Evolutionary conservation across 495 filamentous ascomycete species (phyloP), one percentile per base, ranked within the genome.

Genomic region (Trypethelium eluteriae): DNA sequence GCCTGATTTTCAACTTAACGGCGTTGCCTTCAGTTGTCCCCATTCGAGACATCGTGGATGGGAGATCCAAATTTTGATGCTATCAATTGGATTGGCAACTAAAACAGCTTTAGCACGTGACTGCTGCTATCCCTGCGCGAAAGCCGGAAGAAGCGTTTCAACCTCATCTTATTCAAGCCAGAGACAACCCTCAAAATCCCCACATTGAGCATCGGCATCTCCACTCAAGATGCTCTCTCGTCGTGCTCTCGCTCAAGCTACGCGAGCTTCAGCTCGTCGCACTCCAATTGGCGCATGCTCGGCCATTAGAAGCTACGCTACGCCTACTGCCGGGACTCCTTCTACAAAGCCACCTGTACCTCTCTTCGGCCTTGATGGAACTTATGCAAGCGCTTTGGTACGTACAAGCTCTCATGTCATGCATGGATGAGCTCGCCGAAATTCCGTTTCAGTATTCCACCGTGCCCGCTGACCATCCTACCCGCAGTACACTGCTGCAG

Each of bases 341-440:
- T 67, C 71, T 38, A 72, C 74, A 53, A 93, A 89, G 82, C 86
- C 93, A 69, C 94, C 94, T 64, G 83, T 97, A 75, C 85, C 92
- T 65, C 83, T 98, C 70, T 98, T 90, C 80, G 94, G 94, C 68
- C 82, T 98, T 80, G 94, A 97, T 79, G 94, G 94, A 73, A 98
- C 93, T 75, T 98, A 98, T 82, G 95, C 94, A 74, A 90, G 86
- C 83, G 94, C 94, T 82, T 83, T 98, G 87, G 94, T 98, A 91
- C 77, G 86, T 79, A 66, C 69, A 63, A 67, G 32, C 2, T 49
- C 38, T 39, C 18, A 63, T 67, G 1, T 25, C 41, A 7, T 44
- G 41, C 7, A 44, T 44, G 14, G 0, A 44, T 46, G 44, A 38
- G 16, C 10, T 35, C 32, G 10, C 1, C 7, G 2, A 7, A 36